A percentile compares a stretch with the other conserved stretches of the same genome.
phyloP scores from a whole-genome alignment of 805 yeast species.

The Cyberlindnera subsufficiens region DNA sequence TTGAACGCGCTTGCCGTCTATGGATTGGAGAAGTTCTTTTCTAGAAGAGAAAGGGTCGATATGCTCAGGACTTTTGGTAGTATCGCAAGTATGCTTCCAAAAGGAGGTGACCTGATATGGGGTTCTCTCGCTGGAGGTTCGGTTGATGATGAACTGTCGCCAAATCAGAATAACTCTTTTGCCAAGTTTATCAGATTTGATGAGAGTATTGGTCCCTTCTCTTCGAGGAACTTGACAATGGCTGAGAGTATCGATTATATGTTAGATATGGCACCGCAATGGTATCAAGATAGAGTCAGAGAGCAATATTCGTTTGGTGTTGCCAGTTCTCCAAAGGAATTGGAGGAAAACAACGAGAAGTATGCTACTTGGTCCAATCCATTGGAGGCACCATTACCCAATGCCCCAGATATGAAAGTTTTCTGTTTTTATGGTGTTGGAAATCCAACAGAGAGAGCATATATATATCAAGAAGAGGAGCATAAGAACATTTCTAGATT shows the following conservation, averaged over 20 bases:
- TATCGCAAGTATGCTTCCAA: slow-evolving; percentile 90
- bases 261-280: slow-evolving; percentile 59
- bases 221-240: slow-evolving; percentile 54
- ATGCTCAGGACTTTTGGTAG: slow-evolving; percentile 90
- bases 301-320: slow-evolving; percentile 78
- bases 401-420: slow-evolving; percentile 88
- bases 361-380: slow-evolving; percentile 93
- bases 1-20: slow-evolving; percentile 87
- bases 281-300: slow-evolving; percentile 62
- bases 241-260: slow-evolving; percentile 62
- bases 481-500: slow-evolving; percentile 46
- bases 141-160: slow-evolving; percentile 47
- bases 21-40: slow-evolving; percentile 90
- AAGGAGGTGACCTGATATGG: slow-evolving; percentile 91
- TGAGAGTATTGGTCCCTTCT: slow-evolving; percentile 36
- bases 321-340: slow-evolving; percentile 54
- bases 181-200: slow-evolving; percentile 73
- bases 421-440: slow-evolving; percentile 96
- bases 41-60: slow-evolving; percentile 82
- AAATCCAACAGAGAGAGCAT: slow-evolving; percentile 92
- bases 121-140: slow-evolving; percentile 64
- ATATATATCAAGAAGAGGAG: slow-evolving; percentile 69
- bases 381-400: slow-evolving; percentile 82
- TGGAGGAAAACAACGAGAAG: slow-evolving; percentile 58
- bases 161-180: slow-evolving; percentile 34